Conservation (phyloP, 2,329 filamentous ascomycete species). For the Rhynchosporium secalis region DNA sequence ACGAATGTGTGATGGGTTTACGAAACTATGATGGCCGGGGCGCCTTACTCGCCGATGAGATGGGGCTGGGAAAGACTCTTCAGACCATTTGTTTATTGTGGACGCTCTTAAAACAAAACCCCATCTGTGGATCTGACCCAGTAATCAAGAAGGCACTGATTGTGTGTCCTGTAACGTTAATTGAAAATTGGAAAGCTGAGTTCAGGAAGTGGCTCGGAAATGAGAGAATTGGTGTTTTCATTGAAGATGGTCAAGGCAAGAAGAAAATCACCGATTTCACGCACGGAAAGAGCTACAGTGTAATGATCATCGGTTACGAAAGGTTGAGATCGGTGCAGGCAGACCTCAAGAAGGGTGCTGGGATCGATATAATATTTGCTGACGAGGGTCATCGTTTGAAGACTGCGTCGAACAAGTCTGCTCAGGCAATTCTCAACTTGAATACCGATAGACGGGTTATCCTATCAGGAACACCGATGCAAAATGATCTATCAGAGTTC, state of each 20-base stretch:
- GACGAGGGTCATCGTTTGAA: slow-evolving; percentile 98
- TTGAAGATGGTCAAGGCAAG: slow-evolving; percentile 54
- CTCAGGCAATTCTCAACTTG: slow-evolving; percentile 83
- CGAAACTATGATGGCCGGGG: slow-evolving; percentile 64
- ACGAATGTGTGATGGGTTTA: slow-evolving; percentile 76
- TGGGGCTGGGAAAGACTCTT: slow-evolving; percentile 73
- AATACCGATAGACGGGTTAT: slow-evolving; percentile 59
- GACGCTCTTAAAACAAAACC: slow-evolving; percentile 73
- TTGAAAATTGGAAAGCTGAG: slow-evolving; percentile 72
- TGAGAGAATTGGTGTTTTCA: slow-evolving; percentile 68
- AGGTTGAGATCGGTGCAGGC: slow-evolving; percentile 65
- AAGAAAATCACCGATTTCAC: slow-evolving; percentile 67
- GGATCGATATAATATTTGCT: slow-evolving; percentile 86
- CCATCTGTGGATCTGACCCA: slow-evolving; percentile 56
- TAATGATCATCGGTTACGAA: slow-evolving; percentile 75
- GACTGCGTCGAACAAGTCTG: slow-evolving; percentile 90
- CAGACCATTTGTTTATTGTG: slow-evolving; percentile 71
- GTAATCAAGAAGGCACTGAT: slow-evolving; percentile 71
- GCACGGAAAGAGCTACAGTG: slow-evolving; percentile 63
- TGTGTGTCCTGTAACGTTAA: slow-evolving; percentile 70
- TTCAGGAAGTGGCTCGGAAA: slow-evolving; percentile 74
- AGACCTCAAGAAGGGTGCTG: slow-evolving; percentile 60
- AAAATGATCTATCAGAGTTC: slow-evolving; percentile 92
- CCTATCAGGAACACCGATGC: slow-evolving; percentile 78
- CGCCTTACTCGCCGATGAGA: slow-evolving; percentile 72